Evolutionary conservation across 2,329 filamentous ascomycete species (phyloP).

Genomic region (Paracamarosporium sp.): DNA sequence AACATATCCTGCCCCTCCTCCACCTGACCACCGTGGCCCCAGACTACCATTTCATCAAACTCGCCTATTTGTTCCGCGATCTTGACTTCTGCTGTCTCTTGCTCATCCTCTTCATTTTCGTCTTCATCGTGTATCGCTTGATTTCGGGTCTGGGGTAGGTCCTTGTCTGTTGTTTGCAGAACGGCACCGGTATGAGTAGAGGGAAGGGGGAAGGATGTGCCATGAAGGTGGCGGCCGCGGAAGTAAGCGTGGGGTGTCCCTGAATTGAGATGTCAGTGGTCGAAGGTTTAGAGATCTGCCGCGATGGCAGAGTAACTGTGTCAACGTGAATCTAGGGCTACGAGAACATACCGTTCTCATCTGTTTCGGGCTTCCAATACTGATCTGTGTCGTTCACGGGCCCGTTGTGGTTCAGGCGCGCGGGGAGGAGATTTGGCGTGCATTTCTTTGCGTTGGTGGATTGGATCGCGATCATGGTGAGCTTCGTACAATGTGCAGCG

Average conservation of each 20-base stretch:
- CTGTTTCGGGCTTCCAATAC: slow-evolving; percentile 72
- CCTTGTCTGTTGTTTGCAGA: slow-evolving; percentile 36
- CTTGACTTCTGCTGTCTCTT: slow-evolving; percentile 31
- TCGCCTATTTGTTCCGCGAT: slow-evolving; percentile 67
- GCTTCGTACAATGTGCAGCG: background rate
- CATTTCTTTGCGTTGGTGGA: slow-evolving; percentile 46
- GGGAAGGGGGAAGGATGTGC: slow-evolving; percentile 71
- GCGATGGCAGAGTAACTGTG: no score
- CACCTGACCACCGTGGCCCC: slow-evolving; percentile 76
- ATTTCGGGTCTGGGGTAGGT: slow-evolving; percentile 16
- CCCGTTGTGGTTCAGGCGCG: slow-evolving; percentile 80
- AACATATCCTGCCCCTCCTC: slow-evolving; percentile 72
- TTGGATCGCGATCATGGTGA: slow-evolving; percentile 54
- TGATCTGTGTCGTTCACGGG: slow-evolving; percentile 67
- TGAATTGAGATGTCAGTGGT: slow-evolving; percentile 2
- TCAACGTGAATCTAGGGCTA: no score
- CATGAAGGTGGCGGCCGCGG: slow-evolving; percentile 79
- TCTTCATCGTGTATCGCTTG: background rate
- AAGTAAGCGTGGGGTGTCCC: slow-evolving; percentile 34
- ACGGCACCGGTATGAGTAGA: slow-evolving; percentile 68
- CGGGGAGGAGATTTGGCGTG: slow-evolving; percentile 78
- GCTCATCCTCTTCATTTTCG: slow-evolving; percentile 13
- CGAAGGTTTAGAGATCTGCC: background rate
- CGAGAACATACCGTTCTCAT: slow-evolving; percentile 32
- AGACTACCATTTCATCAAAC: slow-evolving; percentile 81